These are phyloP conservation scores for Hypoxylon fragiforme DNA, from an alignment of 495 filamentous ascomycete genomes.

Conservation along the genomic window DNA sequence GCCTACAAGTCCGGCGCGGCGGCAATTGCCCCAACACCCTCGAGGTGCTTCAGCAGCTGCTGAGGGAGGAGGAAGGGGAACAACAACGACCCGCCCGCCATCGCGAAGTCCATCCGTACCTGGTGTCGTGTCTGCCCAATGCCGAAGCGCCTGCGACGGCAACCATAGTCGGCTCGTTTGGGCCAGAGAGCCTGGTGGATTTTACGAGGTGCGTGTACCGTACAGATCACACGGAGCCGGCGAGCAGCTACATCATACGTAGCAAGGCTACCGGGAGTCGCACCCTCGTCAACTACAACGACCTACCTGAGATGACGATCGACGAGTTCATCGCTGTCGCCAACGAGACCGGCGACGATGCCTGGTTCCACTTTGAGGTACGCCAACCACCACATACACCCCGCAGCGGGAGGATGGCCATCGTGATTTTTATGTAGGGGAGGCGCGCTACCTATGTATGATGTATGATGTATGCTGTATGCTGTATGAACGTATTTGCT, in stretches of 20 bases:
- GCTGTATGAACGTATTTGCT: too few relatives aligned
- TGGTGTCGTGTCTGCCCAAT: conserved; percentile 47
- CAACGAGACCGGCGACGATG: conserved; percentile 31
- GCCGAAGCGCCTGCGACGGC: conserved; percentile 38
- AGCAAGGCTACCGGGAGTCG: conserved; percentile 61
- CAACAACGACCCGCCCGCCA: conserved; percentile 7
- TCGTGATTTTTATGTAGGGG: too few relatives aligned
- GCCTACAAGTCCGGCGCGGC: conserved; percentile 61
- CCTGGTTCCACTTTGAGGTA: conserved; percentile 80
- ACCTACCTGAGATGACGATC: conserved; percentile 64
- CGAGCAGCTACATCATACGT: conserved; percentile 72
- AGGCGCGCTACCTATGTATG: too few relatives aligned
- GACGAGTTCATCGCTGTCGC: conserved; percentile 55
- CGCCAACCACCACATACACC: conserved; percentile 22
- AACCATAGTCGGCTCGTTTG: conserved; percentile 49
- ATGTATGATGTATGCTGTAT: too few relatives aligned
- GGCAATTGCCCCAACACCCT: conserved; percentile 74
- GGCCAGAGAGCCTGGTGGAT: conserved; percentile 44
- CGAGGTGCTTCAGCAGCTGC: conserved; percentile 67
- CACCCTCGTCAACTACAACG: conserved; percentile 72
- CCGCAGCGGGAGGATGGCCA: too few relatives aligned
- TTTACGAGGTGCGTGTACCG: conserved; percentile 63
- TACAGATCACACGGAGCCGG: conserved; percentile 56
- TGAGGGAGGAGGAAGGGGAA: too few relatives aligned
- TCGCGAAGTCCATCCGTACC: conserved; percentile 38